Percentiles rank a stretch among this genome's conserved stretches.
These are phyloP conservation scores for Solanum peruvianum DNA, from an alignment of 257 asterid species.

Conservation along the genomic window DNA sequence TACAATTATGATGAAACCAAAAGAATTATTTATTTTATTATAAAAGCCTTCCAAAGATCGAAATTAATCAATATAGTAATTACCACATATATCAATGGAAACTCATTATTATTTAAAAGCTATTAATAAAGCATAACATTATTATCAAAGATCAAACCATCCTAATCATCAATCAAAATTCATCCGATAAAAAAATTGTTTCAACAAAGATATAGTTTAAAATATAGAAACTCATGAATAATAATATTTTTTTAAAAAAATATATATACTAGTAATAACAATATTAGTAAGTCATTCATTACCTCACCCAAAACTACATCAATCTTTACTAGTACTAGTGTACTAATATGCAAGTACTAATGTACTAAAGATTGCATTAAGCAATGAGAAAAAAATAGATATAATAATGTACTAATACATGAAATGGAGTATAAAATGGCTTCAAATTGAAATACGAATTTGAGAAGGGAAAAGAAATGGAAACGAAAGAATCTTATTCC, in stretches of 20 bases:
- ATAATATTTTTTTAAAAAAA: too few species aligned
- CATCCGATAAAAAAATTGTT: not conserved
- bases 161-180: not conserved
- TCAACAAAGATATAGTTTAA: not conserved
- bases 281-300: not conserved
- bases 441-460: not conserved
- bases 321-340: not conserved
- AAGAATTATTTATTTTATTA: too few species aligned
- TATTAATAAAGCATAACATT: too few species aligned
- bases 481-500: not conserved
- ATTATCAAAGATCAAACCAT: not conserved
- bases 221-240: conserved; percentile 15
- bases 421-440: not conserved
- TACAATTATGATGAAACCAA: not conserved
- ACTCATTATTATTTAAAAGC: not conserved
- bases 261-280: not conserved
- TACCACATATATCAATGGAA: not conserved
- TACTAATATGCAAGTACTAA: not conserved
- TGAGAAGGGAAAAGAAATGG: not conserved
- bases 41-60: not conserved
- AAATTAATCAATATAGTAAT: too few species aligned
- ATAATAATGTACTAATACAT: not conserved
- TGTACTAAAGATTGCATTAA: not conserved
- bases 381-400: not conserved
- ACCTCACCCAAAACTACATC: not conserved